Conservation (phyloP, 257 asterid species). For the Verbascum thapsus region DNA sequence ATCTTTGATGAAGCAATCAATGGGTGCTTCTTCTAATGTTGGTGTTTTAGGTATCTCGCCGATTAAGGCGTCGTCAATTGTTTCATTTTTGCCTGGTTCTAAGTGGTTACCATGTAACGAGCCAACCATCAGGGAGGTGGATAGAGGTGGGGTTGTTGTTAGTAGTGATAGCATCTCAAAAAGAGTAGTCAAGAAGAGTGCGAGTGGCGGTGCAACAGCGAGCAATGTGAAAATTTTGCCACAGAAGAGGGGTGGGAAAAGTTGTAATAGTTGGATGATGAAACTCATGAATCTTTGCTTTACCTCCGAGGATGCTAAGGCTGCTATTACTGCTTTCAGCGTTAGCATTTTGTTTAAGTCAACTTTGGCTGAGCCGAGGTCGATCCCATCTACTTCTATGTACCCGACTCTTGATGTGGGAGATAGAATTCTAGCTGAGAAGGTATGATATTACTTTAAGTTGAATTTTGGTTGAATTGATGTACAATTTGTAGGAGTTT, state of each 20-base stretch:
- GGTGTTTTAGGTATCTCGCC: constrained; percentile 58
- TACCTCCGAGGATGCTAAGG: constrained; percentile 77
- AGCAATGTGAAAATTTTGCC: constrained; percentile 33
- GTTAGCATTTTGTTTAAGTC: constrained; percentile 80
- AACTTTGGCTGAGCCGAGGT: constrained; percentile 91
- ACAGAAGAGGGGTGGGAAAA: constrained; percentile 22
- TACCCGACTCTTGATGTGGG: constrained; percentile 92
- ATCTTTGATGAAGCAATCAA: constrained; percentile 60
- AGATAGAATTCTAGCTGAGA: constrained; percentile 89
- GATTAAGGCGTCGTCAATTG: constrained; percentile 46
- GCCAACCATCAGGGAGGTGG: constrained; percentile 48
- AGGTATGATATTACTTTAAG: constrained; percentile 46
- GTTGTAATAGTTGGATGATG: constrained; percentile 57
- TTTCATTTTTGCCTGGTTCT: constrained; percentile 60
- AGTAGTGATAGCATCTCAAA: constrained; percentile 16
- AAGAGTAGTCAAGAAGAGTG: constrained; percentile 24
- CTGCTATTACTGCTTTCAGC: constrained; percentile 86
- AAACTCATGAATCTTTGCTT: constrained; percentile 60
- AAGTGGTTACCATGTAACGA: constrained; percentile 70
- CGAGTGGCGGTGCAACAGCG: constrained; percentile 22
- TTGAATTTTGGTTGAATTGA: too few relatives aligned
- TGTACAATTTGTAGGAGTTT: too few relatives aligned
- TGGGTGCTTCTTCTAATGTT: constrained; percentile 35
- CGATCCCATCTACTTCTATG: constrained; percentile 94
- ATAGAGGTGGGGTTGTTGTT: constrained; percentile 57